Conservation (phyloP, 371 early-diverging fungal species). For the Gilbertella persicaria region DNA sequence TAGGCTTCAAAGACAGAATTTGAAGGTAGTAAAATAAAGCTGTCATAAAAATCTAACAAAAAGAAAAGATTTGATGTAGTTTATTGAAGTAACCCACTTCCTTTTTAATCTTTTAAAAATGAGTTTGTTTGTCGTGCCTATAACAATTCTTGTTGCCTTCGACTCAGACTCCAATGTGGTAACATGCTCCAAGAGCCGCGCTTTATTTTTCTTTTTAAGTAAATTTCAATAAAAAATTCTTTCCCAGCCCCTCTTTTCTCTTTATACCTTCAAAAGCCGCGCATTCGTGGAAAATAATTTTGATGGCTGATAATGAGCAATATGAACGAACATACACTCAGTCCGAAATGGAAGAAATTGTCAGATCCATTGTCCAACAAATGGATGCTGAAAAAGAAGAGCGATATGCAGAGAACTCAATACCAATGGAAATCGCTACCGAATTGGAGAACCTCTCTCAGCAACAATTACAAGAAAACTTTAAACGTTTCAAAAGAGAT, state of each 20-base stretch:
- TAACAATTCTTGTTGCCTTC: conserved; percentile 9
- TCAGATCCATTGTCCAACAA: conserved; percentile 1
- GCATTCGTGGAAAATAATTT: too few relatives aligned
- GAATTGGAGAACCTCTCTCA: conserved; percentile 1
- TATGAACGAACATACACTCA: conserved; percentile 9
- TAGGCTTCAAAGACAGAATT: too few relatives aligned
- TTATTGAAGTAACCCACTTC: too few relatives aligned
- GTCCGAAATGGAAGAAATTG: conserved; percentile 7
- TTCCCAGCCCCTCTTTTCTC: too few relatives aligned
- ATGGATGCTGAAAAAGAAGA: conserved; percentile 10
- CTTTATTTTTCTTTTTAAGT: conserved; percentile 5
- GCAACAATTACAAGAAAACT: conserved; percentile 6
- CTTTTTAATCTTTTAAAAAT: too few relatives aligned
- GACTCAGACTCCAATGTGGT: conserved; percentile 13
- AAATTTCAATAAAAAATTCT: too few relatives aligned
- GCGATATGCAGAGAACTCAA: not conserved
- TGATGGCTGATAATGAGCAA: too few relatives aligned
- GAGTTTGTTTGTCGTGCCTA: conserved; percentile 5
- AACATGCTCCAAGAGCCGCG: conserved; percentile 9
- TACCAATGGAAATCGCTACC: conserved; percentile 6
- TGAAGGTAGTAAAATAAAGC: too few relatives aligned
- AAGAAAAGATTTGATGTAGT: too few relatives aligned
- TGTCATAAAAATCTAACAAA: too few relatives aligned
- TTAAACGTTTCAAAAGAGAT: not conserved
- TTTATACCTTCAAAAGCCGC: too few relatives aligned